phyloP scores from a whole-genome alignment of 495 filamentous ascomycete genomes.

The Poronia punctata region DNA sequence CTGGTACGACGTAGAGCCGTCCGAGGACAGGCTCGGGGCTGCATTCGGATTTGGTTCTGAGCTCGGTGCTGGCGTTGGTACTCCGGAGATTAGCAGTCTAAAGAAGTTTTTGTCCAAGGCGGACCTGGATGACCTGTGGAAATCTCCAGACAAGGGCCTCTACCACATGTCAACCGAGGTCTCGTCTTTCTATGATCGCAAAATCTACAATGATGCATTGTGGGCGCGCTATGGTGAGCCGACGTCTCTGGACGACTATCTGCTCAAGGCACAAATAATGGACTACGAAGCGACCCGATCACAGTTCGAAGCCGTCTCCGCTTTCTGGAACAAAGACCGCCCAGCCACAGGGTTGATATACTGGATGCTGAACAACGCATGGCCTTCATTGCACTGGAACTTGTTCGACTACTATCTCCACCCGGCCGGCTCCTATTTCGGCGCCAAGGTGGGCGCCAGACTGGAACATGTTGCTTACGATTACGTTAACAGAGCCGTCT shows the following conservation, averaged over 20 bases:
- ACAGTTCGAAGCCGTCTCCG: constrained; percentile 51
- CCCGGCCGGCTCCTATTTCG: constrained; percentile 53
- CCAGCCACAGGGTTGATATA: constrained; percentile 58
- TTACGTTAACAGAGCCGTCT: constrained; percentile 37
- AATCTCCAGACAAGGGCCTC: constrained; percentile 39
- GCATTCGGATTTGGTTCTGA: constrained; percentile 60
- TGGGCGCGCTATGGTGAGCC: constrained; percentile 49
- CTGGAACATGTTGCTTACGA: constrained; percentile 54
- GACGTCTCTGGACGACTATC: constrained; percentile 46
- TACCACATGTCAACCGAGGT: constrained; percentile 54
- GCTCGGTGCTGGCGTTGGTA: constrained; percentile 54
- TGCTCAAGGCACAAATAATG: constrained; percentile 48
- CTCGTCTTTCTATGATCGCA: constrained; percentile 47
- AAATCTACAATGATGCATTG: constrained; percentile 50
- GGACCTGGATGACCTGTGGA: constrained; percentile 52
- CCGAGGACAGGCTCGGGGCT: constrained; percentile 37
- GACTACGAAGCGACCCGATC: constrained; percentile 59
- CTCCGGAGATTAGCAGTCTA: constrained; percentile 49
- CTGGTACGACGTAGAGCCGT: constrained; percentile 45
- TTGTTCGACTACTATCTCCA: constrained; percentile 58
- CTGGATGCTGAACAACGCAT: constrained; percentile 64
- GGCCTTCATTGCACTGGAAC: constrained; percentile 61
- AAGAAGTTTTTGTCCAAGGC: constrained; percentile 43
- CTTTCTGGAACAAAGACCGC: constrained; percentile 42
- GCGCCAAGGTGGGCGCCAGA: constrained; percentile 46